Base-by-base conservation (phyloP, 2,329 filamentous ascomycete genomes). In the Aspergillus persii region DNA sequence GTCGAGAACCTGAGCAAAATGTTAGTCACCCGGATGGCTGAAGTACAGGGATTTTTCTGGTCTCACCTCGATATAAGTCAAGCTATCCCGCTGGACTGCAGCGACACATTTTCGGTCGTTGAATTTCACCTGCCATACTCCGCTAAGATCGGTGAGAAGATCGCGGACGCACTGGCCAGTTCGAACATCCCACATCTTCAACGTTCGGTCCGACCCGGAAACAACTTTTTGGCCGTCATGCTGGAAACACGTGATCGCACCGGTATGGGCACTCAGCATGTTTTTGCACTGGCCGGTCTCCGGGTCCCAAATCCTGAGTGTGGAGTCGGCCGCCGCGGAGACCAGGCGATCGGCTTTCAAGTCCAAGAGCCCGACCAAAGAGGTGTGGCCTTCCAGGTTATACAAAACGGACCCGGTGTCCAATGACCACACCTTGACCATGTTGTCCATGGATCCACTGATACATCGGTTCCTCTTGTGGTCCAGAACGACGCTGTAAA, bases 61-160 rank as follows among this genome's bases (percentile, higher is more conserved):
- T 8, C 87, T 80, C 75, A 96, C 95, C 86, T 99, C 95, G 59
- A 99, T 92, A 75, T 96, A 99, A 23, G 95, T 99, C 68, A 96
- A 79, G 69, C 87, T 89, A 65, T 96, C 92, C 57, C 95, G 86
- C 80, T 99, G 95, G 58, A 99, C 95, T 49, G 95, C 95, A 60
- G 95, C 95, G 58, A 99, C 95, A 74, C 95, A 99, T 74, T 94
- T 86, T 66, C 95, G 85, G 72, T 96, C 92, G 70, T 99, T 93
- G 78, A 99, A 99, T 70, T 95, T 95, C 69, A 99, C 95, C 79
- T 99, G 95, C 95, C 95, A 99, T 7, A 99, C 95, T n/a, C 94
- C 93, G 66, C 89, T 94, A 39, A 99, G 83, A 70, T 97, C 93
- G 12, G 92, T 96, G 69, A 99, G 82, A 47, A 99, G 84, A 75